A percentile compares a stretch with the other conserved stretches of the same genome.
Conservation (phyloP, 2,329 filamentous ascomycete species). For the Fusarium fracticaudum region DNA sequence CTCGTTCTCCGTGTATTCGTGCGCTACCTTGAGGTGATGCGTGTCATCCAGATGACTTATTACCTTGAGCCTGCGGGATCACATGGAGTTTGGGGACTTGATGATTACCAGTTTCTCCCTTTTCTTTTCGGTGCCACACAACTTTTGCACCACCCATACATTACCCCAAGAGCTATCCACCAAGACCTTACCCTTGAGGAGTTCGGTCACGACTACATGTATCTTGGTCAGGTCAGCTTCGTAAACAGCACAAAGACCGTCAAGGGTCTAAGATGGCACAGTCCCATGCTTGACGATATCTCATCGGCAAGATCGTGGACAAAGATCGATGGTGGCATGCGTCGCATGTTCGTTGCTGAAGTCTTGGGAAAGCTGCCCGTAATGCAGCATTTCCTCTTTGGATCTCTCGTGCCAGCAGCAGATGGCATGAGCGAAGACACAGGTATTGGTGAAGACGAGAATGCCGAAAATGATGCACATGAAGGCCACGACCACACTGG, state of each 20-base stretch:
- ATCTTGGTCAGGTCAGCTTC: constrained; percentile 91
- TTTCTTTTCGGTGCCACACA: constrained; percentile 96
- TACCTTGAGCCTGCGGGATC: constrained; percentile 97
- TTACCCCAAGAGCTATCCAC: constrained; percentile 84
- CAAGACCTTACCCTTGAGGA: constrained; percentile 89
- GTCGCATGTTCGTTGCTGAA: constrained; percentile 94
- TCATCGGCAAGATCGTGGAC: constrained; percentile 87
- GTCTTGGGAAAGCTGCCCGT: constrained; percentile 93
- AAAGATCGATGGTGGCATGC: constrained; percentile 95
- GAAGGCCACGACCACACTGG: constrained; percentile 69
- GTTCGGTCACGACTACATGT: constrained; percentile 83
- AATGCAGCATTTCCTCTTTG: constrained; percentile 99
- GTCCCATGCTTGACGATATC: constrained; percentile 98
- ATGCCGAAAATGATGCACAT: constrained; percentile 62
- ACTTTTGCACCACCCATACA: constrained; percentile 83
- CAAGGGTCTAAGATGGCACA: constrained; percentile 93
- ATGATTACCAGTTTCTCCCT: constrained; percentile 96
- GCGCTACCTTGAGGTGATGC: constrained; percentile 87
- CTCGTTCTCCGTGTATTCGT: constrained; percentile 82
- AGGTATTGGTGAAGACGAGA: constrained; percentile 57
- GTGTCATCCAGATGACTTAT: constrained; percentile 86
- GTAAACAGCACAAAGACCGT: constrained; percentile 98
- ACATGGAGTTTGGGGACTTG: constrained; percentile 96
- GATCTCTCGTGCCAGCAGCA: constrained; percentile 80
- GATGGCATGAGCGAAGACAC: constrained; percentile 82